A percentile compares a stretch with the other conserved stretches of the same genome.
phyloP scores from a whole-genome alignment of 371 early-diverging fungal species.

The Mycotypha africana region DNA sequence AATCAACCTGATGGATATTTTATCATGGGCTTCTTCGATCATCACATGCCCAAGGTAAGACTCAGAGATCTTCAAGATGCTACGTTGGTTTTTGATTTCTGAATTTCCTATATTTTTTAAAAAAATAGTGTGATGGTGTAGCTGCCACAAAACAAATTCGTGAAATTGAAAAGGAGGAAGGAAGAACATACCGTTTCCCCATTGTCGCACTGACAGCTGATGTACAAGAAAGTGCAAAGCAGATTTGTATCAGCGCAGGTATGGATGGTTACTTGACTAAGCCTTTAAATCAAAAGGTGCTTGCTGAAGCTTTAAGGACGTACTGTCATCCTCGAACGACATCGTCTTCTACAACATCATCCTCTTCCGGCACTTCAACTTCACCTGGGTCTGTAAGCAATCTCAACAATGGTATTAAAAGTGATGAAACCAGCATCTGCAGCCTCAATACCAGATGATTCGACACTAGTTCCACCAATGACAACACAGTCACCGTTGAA shows the following conservation, averaged over 20 bases:
- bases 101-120: too few species aligned
- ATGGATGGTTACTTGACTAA: constrained; percentile 42
- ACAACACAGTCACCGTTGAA: too few species aligned
- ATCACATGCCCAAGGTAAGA: constrained; percentile 44
- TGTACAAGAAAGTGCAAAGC: constrained; percentile 42
- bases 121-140: constrained; percentile 40
- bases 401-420: too few species aligned
- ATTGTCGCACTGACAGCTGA: constrained; percentile 42
- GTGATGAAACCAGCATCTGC: neutral
- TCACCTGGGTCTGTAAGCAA: too few species aligned
- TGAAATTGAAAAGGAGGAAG: constrained; percentile 20
- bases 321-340: constrained; percentile 9
- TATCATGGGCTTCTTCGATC: constrained; percentile 40
- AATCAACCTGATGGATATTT: constrained; percentile 26
- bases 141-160: constrained; percentile 39
- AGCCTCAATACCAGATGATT: neutral
- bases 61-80: neutral
- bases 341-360: neutral
- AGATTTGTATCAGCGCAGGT: constrained; percentile 42
- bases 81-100: too few species aligned
- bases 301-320: constrained; percentile 22
- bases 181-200: constrained; percentile 11
- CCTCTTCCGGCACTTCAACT: neutral
- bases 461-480: too few species aligned
- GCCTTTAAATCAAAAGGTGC: constrained; percentile 30